Percentiles rank a stretch among this genome's conserved stretches.
These are phyloP conservation scores for Kalmusia sp. DNA, from an alignment of 2,329 filamentous ascomycete genomes.

Conservation along the genomic window DNA sequence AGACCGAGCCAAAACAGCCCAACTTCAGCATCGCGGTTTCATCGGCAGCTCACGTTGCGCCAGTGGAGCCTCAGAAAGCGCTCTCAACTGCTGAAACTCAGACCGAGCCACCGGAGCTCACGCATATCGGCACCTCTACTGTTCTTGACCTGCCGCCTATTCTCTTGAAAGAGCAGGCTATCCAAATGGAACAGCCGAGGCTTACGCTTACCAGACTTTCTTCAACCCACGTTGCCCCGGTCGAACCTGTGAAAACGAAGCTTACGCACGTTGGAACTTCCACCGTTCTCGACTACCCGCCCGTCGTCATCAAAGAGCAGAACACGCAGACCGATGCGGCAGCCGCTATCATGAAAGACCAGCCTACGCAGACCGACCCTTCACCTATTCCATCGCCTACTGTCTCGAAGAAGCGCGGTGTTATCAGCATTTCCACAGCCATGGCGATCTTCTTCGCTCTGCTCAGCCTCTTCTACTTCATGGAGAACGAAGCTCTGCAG, in stretches of 20 bases:
- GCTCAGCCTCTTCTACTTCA: not conserved
- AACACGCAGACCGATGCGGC: not conserved
- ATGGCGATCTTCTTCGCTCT: slow-evolving; percentile 1
- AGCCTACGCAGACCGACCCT: not conserved
- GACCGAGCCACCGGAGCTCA: not conserved
- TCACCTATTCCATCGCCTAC: not conserved
- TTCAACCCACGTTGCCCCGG: not conserved
- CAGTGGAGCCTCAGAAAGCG: not conserved
- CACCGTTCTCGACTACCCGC: not conserved
- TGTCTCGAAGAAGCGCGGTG: not conserved
- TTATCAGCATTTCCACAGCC: not conserved
- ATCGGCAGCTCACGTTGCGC: not conserved
- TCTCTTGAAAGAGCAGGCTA: not conserved
- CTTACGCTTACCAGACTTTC: no score
- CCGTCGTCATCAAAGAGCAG: not conserved
- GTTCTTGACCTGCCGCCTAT: not conserved
- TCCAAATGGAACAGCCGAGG: not conserved
- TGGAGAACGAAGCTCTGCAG: not conserved
- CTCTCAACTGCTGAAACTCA: not conserved
- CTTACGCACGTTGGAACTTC: not conserved
- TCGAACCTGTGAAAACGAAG: no score
- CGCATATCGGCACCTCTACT: not conserved
- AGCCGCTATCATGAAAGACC: not conserved
- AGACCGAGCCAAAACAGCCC: not conserved
- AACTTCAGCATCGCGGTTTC: not conserved